These are phyloP conservation scores for Dissophora globulifera DNA, from an alignment of 192 early-diverging fungal species.

Conservation along the genomic window DNA sequence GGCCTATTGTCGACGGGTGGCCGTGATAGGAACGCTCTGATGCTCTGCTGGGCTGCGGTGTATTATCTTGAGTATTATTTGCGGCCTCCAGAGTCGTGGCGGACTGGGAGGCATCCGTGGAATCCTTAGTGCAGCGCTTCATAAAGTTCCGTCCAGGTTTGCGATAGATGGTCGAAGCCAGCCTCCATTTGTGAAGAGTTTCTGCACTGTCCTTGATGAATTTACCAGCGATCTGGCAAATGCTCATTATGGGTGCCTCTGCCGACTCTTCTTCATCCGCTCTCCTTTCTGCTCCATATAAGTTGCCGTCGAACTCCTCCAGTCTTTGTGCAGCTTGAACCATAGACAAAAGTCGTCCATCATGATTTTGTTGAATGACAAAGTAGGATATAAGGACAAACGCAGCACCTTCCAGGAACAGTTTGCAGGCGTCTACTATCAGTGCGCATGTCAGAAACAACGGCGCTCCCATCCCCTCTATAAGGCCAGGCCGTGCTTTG, in stretches of 20 bases:
- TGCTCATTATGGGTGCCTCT: conserved; percentile 7
- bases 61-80: too few species aligned
- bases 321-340: conserved; percentile 33
- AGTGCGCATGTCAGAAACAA: conserved; percentile 25
- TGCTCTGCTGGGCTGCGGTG: too few species aligned
- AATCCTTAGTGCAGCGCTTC: too few species aligned
- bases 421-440: conserved; percentile 21
- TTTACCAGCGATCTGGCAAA: conserved; percentile 8
- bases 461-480: conserved; percentile 28
- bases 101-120: too few species aligned
- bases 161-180: conserved; percentile 15
- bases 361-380: conserved; percentile 9
- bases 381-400: conserved; percentile 23
- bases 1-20: too few species aligned
- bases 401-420: conserved; percentile 27
- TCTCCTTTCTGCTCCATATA: background rate
- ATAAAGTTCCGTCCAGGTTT: too few species aligned
- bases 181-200: conserved; percentile 21
- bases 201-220: conserved; percentile 13
- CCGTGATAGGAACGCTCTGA: too few species aligned
- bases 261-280: too few species aligned
- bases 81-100: too few species aligned
- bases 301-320: conserved; percentile 27
- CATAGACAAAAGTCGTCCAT: conserved; percentile 16
- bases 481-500: background rate